Evolutionary conservation across 345 rosid species (phyloP), one percentile per base, ranked within the genome.

Genomic region (Firmiana major): DNA sequence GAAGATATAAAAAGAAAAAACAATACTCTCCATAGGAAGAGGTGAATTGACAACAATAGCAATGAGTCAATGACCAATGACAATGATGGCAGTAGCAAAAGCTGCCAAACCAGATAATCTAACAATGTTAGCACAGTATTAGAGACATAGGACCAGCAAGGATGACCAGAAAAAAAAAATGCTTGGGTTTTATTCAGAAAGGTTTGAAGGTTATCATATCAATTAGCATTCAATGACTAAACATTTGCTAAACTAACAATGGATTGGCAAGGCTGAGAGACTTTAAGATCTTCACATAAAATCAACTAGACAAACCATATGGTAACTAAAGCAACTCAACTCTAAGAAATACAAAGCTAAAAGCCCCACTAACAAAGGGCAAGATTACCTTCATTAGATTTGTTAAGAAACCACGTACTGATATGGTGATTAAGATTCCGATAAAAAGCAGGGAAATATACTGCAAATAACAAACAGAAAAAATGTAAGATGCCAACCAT

Each of bases 391-490:
- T 93, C 98, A 96, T 93, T 62, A 96, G 77, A 76, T 93, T 95
- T 73, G 97, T 84, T 80, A 95, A 85, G 88, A 95, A 95, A 64
- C 98, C 97, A 36, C 97, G 93, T 36, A 96, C 99, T 46, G 99
- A 93, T 75, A 96, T 88, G 65, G 91, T 90, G 15, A 96, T 87
- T 92, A 93, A 81, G 88, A 96, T 88, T 76, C 99, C 99, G 31
- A 96, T 96, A 86, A 93, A 96, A 71, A 96, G 55, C 79, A 93
- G 85, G 76, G 99, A 96, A 68, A 96, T 90, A 82, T 93, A 92
- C 97, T 96, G 97, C 81, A 82, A 46, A 83, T 59, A 81, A 65
- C 31, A 62, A 82, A 80, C 59, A 75, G 75, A 76, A 58, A 48
- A 73, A 67, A 51, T 38, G 57, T 71, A 75, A 81, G 86, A 79